phyloP scores from a whole-genome alignment of 2,329 filamentous ascomycete genomes.

The Meredithiella fracta region DNA sequence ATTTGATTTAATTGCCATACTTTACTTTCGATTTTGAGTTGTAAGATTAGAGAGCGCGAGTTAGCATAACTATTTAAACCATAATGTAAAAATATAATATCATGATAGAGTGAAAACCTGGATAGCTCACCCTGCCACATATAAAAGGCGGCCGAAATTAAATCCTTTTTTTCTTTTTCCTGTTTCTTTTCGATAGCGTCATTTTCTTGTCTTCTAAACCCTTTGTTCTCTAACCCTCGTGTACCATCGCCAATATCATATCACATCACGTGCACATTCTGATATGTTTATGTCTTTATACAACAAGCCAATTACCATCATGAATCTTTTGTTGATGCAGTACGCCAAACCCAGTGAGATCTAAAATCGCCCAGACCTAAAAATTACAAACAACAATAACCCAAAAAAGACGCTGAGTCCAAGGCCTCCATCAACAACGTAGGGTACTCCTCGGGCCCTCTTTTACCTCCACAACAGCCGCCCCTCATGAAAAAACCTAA shows the following conservation, averaged over 20 bases:
- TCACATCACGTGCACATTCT: background rate
- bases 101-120: background rate
- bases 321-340: conserved; percentile 1
- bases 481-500: background rate
- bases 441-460: too few species aligned
- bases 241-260: background rate
- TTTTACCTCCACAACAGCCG: background rate
- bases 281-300: background rate
- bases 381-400: conserved; percentile 1
- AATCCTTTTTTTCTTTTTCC: background rate
- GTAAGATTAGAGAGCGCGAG: too few species aligned
- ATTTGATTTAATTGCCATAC: too few species aligned
- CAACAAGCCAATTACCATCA: background rate
- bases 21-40: too few species aligned
- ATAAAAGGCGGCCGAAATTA: background rate
- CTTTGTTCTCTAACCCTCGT: background rate
- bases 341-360: conserved; percentile 8
- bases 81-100: background rate
- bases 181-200: too few species aligned
- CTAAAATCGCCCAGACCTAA: conserved; percentile 4
- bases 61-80: background rate
- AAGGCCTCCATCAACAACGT: background rate
- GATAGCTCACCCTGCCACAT: background rate
- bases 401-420: background rate
- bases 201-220: background rate